Evolutionary conservation across 2,329 filamentous ascomycete species (phyloP), one percentile per base, ranked within the genome.

Genomic region (Chalaropsis ovoidea): DNA sequence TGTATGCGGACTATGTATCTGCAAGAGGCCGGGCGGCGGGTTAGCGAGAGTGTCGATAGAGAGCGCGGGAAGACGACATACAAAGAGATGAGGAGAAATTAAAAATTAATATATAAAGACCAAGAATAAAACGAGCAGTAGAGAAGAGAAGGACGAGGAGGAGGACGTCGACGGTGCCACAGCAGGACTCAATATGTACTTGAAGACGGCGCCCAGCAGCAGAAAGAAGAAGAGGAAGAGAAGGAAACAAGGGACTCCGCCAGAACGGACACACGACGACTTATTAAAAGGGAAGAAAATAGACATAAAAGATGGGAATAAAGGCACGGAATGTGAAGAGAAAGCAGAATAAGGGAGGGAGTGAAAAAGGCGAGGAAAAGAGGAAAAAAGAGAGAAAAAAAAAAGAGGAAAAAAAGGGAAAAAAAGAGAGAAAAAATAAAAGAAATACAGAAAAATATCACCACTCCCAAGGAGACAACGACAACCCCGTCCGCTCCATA

Each of bases 51-150:
- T 47, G 43, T 47, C 17, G n/a, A n/a, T n/a, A 10, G 42, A 10
- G 11, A n/a, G 52, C 27, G 35, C 5, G 35, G 1, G 35, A 39
- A 39, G 35, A 39, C 17, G 35, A 39, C 17, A 58, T 22, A 31
- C 24, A 58, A 13, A 58, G 31, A 39, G 22, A 35, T n/a, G 24
- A 3, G 13, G 15, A 31, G 54, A 39, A 17, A 58, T n/a, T 19
- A 58, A n/a, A 58, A n/a, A 58, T 58, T 58, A 58, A 10, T 6
- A 58, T 39, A 19, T 19, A 39, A 47, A 47, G 15, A 58, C n/a
- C 8, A 58, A 58, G 11, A 31, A 58, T 13, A 58, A 19, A 35
- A 17, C 2, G 8, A 19, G 31, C 31, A 58, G 54, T 2, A 39
- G 31, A 35, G 31, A 19, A 58, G 54, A 58, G 24, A 58, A 17